Evolutionary conservation across 2,329 filamentous ascomycete species (phyloP).

Genomic region (Rhexocercosporidium sp.): DNA sequence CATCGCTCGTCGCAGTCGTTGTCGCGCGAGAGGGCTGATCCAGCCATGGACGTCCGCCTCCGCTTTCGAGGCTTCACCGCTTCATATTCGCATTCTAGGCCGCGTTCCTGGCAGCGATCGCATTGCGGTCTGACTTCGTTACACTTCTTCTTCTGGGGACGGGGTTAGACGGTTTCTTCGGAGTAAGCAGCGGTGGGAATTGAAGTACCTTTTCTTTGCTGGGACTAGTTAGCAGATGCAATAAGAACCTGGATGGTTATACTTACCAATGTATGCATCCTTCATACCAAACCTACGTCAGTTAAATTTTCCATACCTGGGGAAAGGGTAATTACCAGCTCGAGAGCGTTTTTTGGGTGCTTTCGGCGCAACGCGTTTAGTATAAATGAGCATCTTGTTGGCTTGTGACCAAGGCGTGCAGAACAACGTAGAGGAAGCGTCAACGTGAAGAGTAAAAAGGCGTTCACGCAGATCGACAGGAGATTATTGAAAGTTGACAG

Average conservation of each 20-base stretch:
- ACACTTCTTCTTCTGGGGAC: conserved; percentile 43
- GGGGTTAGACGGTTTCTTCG: conserved; percentile 20
- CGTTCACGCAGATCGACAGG: background rate
- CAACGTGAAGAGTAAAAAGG: background rate
- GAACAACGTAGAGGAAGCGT: background rate
- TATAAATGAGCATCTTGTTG: conserved; percentile 60
- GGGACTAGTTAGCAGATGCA: conserved; percentile 27
- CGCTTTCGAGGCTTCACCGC: conserved; percentile 40
- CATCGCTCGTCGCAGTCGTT: conserved; percentile 32
- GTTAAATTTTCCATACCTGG: conserved; percentile 9
- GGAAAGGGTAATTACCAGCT: conserved; percentile 52
- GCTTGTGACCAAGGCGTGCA: background rate
- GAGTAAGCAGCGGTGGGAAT: background rate
- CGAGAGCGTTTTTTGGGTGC: conserved; percentile 63
- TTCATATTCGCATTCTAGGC: conserved; percentile 41
- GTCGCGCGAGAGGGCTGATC: conserved; percentile 32
- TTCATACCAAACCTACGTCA: conserved; percentile 27
- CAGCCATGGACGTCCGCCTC: conserved; percentile 34
- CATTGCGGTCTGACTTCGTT: conserved; percentile 41
- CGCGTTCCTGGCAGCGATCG: conserved; percentile 40
- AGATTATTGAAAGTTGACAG: background rate
- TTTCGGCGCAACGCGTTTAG: conserved; percentile 61
- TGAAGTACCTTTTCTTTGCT: conserved; percentile 43
- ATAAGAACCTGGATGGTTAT: background rate
- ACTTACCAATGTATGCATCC: conserved; percentile 43